Conservation (phyloP, 768 basidiomycete genomes). For the Daedaleopsis sinensis region DNA sequence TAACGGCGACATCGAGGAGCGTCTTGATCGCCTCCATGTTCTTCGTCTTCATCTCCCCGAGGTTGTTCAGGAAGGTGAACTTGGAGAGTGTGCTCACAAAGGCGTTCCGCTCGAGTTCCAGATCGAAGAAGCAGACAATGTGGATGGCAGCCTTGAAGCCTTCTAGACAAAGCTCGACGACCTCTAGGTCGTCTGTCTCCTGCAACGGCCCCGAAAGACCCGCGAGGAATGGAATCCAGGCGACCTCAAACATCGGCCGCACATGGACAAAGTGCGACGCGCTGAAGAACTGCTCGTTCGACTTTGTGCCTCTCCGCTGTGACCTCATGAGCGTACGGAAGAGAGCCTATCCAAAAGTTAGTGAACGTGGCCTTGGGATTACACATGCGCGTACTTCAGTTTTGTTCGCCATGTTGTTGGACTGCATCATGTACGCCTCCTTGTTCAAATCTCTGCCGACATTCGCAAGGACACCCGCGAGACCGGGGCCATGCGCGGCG, state of each 20-base stretch:
- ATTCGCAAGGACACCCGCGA: conserved; percentile 81
- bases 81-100: conserved; percentile 96
- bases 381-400: conserved; percentile 68
- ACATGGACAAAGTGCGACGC: conserved; percentile 97
- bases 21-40: conserved; percentile 99
- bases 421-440: conserved; percentile 94
- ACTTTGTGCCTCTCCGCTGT: conserved; percentile 81
- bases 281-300: conserved; percentile 89
- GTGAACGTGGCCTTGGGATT: neutral
- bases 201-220: conserved; percentile 94
- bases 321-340: conserved; percentile 92
- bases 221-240: conserved; percentile 98
- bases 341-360: conserved; percentile 59
- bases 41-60: conserved; percentile 99
- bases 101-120: conserved; percentile 97
- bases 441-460: conserved; percentile 94
- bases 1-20: conserved; percentile 90
- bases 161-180: conserved; percentile 90
- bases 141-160: conserved; percentile 97
- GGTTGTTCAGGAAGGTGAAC: conserved; percentile 96
- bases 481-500: conserved; percentile 58
- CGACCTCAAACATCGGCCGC: conserved; percentile 98
- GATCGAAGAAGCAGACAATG: conserved; percentile 95
- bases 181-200: conserved; percentile 91
- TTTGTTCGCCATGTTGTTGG: conserved; percentile 94